Base-by-base conservation (phyloP, 2,329 filamentous ascomycete genomes). In the Cladosporium sphaerospermum region DNA sequence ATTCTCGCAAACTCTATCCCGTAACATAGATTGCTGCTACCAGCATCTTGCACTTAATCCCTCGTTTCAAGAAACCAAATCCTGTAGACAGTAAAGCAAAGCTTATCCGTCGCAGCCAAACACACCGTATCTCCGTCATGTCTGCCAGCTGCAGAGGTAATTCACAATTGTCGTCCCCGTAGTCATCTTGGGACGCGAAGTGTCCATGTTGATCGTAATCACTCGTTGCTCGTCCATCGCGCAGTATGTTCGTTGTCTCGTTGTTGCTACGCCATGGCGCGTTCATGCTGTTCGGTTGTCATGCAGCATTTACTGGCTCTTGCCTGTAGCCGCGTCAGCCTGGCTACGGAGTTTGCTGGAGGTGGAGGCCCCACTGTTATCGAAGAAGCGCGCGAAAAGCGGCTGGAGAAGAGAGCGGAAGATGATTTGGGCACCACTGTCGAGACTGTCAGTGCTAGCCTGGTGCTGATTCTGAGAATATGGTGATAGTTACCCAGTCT, bases 361-460 rank as follows among this genome's bases (percentile, higher is more conserved):
- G 33, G 52, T 43, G 66, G 90, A 89, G 57, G 87, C 88, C 67
- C 81, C 81, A 64, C 74, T 71, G 61, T 73, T 67, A 65, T 78
- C 74, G 81, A 97, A 99, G 84, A 96, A 95, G 74, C 90, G 89
- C 71, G 89, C 82, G 71, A 97, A 86, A 66, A 95, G 83, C 64
- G 93, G 93, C 70, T 88, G 84, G 71, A 99, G 75, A 82, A 97
- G 89, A 59, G 91, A 96, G 74, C 89, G 87, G 88, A 97, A 99
- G 77, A 99, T 81, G 69, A 97, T 76, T 74, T 97, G 90, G 67
- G 93, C 92, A 70, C 93, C 93, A 71, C 93, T 97, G 55, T 39
- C 5, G 59, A 46, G 60, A 37, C 36, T 45, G 41, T 59, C 32
- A 59, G 59, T 5, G 23, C 23, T 28, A 28, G 23, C 23, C 23